phyloP scores from a whole-genome alignment of 2,329 filamentous ascomycete genomes.

The Pseudogymnoascus pannorum region DNA sequence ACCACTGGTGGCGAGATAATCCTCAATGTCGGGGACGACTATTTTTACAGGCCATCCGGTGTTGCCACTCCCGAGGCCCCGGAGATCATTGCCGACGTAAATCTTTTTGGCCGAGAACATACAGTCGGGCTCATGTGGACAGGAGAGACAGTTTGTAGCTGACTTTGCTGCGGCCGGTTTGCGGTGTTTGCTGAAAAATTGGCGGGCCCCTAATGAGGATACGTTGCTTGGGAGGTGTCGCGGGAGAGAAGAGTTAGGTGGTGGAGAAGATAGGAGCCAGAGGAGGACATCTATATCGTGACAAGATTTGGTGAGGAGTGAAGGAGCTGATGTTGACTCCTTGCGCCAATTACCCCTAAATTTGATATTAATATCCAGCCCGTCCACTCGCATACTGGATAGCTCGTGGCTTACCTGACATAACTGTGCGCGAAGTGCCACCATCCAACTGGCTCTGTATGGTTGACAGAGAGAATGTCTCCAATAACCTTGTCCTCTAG shows the following conservation, averaged over 20 bases:
- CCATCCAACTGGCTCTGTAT: slow-evolving; percentile 91
- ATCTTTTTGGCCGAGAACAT: slow-evolving; percentile 80
- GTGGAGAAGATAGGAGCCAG: slow-evolving; percentile 73
- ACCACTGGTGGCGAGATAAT: slow-evolving; percentile 46
- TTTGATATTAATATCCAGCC: slow-evolving; percentile 9
- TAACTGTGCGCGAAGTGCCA: slow-evolving; percentile 94
- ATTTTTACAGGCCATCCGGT: slow-evolving; percentile 78
- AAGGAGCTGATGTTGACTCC: slow-evolving; percentile 67
- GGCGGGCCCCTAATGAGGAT: slow-evolving; percentile 68
- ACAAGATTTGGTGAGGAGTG: slow-evolving; percentile 87
- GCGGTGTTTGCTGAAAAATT: slow-evolving; percentile 66
- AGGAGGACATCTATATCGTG: slow-evolving; percentile 91
- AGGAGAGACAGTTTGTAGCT: slow-evolving; percentile 83
- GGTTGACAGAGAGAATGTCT: slow-evolving; percentile 76
- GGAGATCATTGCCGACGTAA: slow-evolving; percentile 60
- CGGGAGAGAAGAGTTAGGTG: slow-evolving; percentile 29
- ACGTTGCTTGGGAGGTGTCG: slow-evolving; percentile 70
- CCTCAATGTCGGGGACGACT: slow-evolving; percentile 88
- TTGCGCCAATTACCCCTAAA: slow-evolving; percentile 83
- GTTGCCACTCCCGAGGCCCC: slow-evolving; percentile 56
- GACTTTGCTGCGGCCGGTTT: slow-evolving; percentile 69
- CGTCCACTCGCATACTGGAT: background rate
- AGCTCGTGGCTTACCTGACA: slow-evolving; percentile 48
- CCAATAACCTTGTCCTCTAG: slow-evolving; percentile 71
- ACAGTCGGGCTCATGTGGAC: slow-evolving; percentile 66